Evolutionary conservation across 2,329 filamentous ascomycete genomes (phyloP).

Genomic region (Fusarium fracticaudum): DNA sequence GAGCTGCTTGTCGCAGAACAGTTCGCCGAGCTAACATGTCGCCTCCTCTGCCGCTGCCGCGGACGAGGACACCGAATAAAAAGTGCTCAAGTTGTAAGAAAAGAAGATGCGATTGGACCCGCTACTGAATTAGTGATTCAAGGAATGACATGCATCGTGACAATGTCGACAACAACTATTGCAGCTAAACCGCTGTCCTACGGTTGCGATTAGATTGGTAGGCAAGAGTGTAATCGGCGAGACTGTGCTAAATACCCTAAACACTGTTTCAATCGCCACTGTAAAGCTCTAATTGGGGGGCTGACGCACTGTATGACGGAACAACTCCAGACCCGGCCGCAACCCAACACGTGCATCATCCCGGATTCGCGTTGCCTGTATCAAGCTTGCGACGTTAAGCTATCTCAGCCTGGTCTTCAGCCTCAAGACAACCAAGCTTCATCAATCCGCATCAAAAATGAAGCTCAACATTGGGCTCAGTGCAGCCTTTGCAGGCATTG

Average conservation of each 20-base stretch:
- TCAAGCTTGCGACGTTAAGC: slow-evolving; percentile 47
- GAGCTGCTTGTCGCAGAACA: slow-evolving; percentile 36
- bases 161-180: slow-evolving; percentile 19
- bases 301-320: slow-evolving; percentile 44
- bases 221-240: neutral
- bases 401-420: slow-evolving; percentile 41
- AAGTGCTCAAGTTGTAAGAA: neutral
- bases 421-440: slow-evolving; percentile 44
- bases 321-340: slow-evolving; percentile 39
- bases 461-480: slow-evolving; percentile 55
- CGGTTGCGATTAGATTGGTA: neutral
- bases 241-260: neutral
- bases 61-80: neutral
- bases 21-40: slow-evolving; percentile 41
- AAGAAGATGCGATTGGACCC: slow-evolving; percentile 1
- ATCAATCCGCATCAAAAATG: slow-evolving; percentile 50
- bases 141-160: slow-evolving; percentile 32
- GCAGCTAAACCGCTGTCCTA: slow-evolving; percentile 6
- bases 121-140: slow-evolving; percentile 3
- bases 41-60: slow-evolving; percentile 2
- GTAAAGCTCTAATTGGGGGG: no score
- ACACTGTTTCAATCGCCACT: neutral
- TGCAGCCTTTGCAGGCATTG: slow-evolving; percentile 51
- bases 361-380: slow-evolving; percentile 32
- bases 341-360: slow-evolving; percentile 44